Evolutionary conservation across 352 stramenopile genomes (phyloP), one percentile per base, ranked within the genome.

Genomic region (Sclerospora graminicola): DNA sequence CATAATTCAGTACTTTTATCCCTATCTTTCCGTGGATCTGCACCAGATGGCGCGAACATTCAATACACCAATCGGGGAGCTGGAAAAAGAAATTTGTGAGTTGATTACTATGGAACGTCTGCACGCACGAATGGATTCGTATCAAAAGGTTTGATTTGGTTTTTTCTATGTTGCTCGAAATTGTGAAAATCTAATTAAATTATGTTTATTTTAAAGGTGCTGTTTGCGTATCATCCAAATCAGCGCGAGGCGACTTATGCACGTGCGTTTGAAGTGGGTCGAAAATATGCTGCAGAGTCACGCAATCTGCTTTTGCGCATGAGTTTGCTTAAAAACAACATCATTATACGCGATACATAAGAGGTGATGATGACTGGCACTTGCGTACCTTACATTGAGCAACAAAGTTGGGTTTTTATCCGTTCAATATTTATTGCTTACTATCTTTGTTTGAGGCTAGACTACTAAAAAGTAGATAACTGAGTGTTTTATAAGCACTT

Each of bases 1-100:
- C 6, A 87, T 95, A 43, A 77, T 89, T 37, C 84, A 95, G 65
- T 95, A 91, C 54, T 92, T 94, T 54, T 73, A 78, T 38, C 78
- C 84, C 39, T 95, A 93, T 35, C 37, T 90, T 37, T 94, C 82
- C 0, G 84, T 94, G 8, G 75, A 94, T 26, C 53, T 95, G 11
- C 55, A 77, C 26, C 64, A 90, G 47, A 94, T 95, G 84, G 84
- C 84, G 9, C 63, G 66, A 16, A 87, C 74, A 1, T 94, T 95
- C 45, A 89, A 80, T 46, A 88, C 71, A 4, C 53, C 65, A 16
- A 75, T 53, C 6, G 29, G 46, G 8, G 58, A 66, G 7, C 65
- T 94, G 0, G 84, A 94, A 54, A 82, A 74, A 19, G 78, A 94
- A 31, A 61, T 94, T 2, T 82, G 80, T 38, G 60, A 77, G 11